Conservation (phyloP, 306 rosid genomes). For the Benincasa hispida region DNA sequence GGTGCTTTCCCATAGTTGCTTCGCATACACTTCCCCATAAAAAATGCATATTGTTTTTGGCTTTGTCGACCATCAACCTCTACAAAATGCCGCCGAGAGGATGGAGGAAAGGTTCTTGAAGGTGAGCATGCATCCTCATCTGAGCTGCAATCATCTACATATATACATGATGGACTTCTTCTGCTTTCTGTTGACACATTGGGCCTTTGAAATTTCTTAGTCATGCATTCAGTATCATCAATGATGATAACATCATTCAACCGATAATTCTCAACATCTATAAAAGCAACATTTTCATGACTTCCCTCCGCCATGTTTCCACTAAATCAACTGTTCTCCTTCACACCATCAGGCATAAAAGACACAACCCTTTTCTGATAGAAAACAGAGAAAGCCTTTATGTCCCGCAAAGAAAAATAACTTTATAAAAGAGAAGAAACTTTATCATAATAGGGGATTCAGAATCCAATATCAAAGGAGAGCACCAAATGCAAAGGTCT, state of each 20-base stretch:
- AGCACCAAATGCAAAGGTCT: not conserved
- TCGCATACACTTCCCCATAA: constrained; percentile 25
- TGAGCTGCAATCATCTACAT: constrained; percentile 49
- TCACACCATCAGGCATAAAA: not conserved
- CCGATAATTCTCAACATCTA: constrained; percentile 57
- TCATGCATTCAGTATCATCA: constrained; percentile 26
- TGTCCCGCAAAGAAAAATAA: not conserved
- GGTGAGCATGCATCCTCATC: constrained; percentile 78
- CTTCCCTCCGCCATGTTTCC: constrained; percentile 23
- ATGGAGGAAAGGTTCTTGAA: constrained; percentile 25
- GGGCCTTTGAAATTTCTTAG: constrained; percentile 17
- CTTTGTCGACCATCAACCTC: constrained; percentile 27
- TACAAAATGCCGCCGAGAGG: constrained; percentile 9
- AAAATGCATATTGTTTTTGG: constrained; percentile 22
- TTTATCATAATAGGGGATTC: not conserved
- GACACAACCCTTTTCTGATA: not conserved
- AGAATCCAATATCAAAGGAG: not conserved
- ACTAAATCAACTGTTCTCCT: not conserved
- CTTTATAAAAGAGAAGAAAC: not conserved
- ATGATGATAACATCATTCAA: constrained; percentile 40
- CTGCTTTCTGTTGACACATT: constrained; percentile 23
- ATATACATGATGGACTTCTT: constrained; percentile 28
- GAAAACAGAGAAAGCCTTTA: not conserved
- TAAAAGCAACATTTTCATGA: constrained; percentile 29
- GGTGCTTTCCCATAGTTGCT: constrained; percentile 20